Conservation (phyloP, 1,284 basidiomycete species). For the Grifola frondosa region DNA sequence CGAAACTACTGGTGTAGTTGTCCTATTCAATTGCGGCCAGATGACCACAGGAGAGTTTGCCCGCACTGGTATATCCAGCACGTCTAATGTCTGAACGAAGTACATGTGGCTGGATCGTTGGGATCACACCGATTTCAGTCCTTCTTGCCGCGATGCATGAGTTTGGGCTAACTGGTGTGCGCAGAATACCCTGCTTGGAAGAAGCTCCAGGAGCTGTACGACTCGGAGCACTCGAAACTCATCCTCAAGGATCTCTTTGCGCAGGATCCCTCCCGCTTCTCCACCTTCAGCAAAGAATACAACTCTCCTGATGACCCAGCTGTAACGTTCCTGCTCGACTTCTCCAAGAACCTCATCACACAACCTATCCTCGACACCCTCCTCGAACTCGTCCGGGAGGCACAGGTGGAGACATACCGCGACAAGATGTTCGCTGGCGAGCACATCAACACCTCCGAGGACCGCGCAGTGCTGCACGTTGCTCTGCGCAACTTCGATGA, state of each 20-base stretch:
- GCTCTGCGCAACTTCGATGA: constrained; percentile 87
- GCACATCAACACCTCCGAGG: constrained; percentile 99
- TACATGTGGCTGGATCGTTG: background rate
- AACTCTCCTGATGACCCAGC: constrained; percentile 62
- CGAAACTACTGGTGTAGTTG: too few species aligned
- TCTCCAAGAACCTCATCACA: constrained; percentile 95
- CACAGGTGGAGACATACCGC: constrained; percentile 80
- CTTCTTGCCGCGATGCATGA: background rate
- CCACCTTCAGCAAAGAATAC: constrained; percentile 83
- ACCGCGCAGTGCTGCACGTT: constrained; percentile 92
- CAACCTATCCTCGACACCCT: constrained; percentile 79
- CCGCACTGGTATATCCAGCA: too few species aligned
- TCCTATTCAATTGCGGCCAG: too few species aligned
- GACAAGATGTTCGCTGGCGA: constrained; percentile 95
- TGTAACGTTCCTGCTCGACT: constrained; percentile 89
- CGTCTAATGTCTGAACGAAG: too few species aligned
- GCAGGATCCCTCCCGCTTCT: constrained; percentile 84
- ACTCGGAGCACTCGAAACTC: constrained; percentile 73
- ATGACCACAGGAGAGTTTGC: too few species aligned
- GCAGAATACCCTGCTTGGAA: constrained; percentile 88
- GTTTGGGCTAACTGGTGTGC: background rate
- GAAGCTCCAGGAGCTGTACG: constrained; percentile 86
- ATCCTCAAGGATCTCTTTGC: constrained; percentile 91
- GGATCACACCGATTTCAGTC: background rate
- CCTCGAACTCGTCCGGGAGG: constrained; percentile 83